Conservation (phyloP, 2,329 filamentous ascomycete species). For the Colletotrichum trifolii region DNA sequence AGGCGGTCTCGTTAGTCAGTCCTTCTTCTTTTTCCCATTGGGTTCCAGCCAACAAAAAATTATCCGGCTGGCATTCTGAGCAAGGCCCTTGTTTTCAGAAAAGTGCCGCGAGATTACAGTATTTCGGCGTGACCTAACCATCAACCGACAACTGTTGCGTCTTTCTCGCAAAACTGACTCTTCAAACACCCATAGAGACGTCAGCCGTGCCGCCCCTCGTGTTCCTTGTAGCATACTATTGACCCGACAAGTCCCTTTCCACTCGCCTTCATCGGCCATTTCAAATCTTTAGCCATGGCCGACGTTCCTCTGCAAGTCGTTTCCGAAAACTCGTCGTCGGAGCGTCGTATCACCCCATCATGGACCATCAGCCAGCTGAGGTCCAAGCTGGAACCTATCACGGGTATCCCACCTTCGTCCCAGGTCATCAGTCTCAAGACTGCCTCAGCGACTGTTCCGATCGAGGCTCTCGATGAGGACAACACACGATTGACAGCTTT, state of each 20-base stretch:
- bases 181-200: too few species aligned
- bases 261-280: conserved; percentile 12
- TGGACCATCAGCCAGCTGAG: conserved; percentile 91
- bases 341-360: conserved; percentile 90
- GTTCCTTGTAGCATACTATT: conserved; percentile 38
- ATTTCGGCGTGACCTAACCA: conserved; percentile 3
- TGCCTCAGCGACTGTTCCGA: conserved; percentile 68
- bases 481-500: conserved; percentile 71
- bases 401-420: conserved; percentile 84
- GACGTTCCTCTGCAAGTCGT: conserved; percentile 81
- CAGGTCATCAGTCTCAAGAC: conserved; percentile 82
- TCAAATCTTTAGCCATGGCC: conserved; percentile 60
- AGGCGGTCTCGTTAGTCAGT: too few species aligned
- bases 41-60: conserved; percentile 20
- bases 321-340: conserved; percentile 82
- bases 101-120: conserved; percentile 9
- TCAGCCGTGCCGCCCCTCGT: conserved; percentile 34
- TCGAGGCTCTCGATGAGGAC: conserved; percentile 81
- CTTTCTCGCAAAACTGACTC: too few species aligned
- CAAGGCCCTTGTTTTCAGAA: conserved; percentile 23
- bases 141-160: background rate
- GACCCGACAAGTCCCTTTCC: conserved; percentile 3
- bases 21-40: too few species aligned
- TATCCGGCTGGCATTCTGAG: conserved; percentile 22
- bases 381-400: conserved; percentile 89